Evolutionary conservation across 805 yeast species (phyloP), one percentile per base, ranked within the genome.

Genomic region (Hanseniaspora jakobsenii): DNA sequence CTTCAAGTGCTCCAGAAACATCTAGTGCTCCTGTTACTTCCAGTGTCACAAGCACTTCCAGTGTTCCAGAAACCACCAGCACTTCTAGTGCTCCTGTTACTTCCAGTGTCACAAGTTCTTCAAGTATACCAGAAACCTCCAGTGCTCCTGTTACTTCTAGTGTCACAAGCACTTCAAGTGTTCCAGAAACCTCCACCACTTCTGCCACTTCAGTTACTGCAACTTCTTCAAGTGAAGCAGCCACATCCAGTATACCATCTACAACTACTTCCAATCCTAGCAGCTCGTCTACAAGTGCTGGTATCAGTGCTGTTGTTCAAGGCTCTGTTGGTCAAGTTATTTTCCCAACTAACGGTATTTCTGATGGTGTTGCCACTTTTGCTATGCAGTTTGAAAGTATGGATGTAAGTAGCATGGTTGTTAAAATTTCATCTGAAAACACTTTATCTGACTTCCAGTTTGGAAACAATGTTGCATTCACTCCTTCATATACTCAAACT

Each of bases 41-140:
- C 24, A 13, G 26, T 32, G 13, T 9, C n/a, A n/a, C n/a, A n/a
- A 13, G 35, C 21, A 12, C 30, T 10, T 12, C n/a, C 6, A 6
- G 9, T 13, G n/a, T 12, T 27, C 8, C 30, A 10, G 4, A 5
- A 27, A 27, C 39, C 16, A 26, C 13, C 9, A 7, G 31, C 18
- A 18, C 28, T 21, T 38, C 35, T 17, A 9, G 28, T n/a, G 30
- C 42, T 28, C 23, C 22, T 23, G 39, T 27, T 26, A 27, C 36
- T 35, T 22, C 37, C 10, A 43, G 44, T 19, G 14, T 47, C 18
- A 38, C n/a, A n/a, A n/a, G n/a, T n/a, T n/a, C n/a, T n/a, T n/a
- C n/a, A n/a, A n/a, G n/a, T n/a, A n/a, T n/a, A n/a, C n/a, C n/a
- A n/a, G n/a, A n/a, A n/a, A n/a, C n/a, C n/a, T n/a, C n/a, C n/a